Conservation (phyloP, 805 yeast genomes). For the Komagataella pseudopastoris region DNA sequence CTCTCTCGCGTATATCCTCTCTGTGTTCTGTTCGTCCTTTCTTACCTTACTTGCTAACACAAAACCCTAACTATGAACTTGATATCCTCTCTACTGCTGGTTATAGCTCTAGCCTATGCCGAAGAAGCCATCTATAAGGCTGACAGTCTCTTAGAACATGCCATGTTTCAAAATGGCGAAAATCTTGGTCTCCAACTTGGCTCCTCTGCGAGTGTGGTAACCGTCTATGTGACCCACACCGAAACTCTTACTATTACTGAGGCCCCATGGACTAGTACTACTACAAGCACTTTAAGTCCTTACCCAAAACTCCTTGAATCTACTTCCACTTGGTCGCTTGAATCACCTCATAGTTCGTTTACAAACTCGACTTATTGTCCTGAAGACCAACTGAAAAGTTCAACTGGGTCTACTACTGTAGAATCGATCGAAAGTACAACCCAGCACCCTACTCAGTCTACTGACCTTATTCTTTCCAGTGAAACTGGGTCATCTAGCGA, state of each 20-base stretch:
- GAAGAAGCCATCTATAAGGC: not conserved
- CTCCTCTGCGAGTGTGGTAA: not conserved
- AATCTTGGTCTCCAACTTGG: not conserved
- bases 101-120: not conserved
- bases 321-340: too few species aligned
- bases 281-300: not conserved
- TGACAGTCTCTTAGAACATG: not conserved
- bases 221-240: conserved; percentile 1
- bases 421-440: not conserved
- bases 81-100: not conserved
- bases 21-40: not conserved
- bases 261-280: not conserved
- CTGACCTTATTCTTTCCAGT: not conserved
- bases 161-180: not conserved
- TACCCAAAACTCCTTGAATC: not conserved
- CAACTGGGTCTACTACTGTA: not conserved
- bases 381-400: not conserved
- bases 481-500: not conserved
- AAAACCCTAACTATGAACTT: not conserved
- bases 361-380: not conserved
- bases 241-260: not conserved
- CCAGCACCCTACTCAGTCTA: not conserved
- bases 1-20: not conserved
- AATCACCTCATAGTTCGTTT: not conserved
- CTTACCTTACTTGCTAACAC: not conserved